A percentile compares a stretch with the other conserved stretches of the same genome.
phyloP scores from a whole-genome alignment of 2,329 filamentous ascomycete species.

The Aspergillus chevalieri region DNA sequence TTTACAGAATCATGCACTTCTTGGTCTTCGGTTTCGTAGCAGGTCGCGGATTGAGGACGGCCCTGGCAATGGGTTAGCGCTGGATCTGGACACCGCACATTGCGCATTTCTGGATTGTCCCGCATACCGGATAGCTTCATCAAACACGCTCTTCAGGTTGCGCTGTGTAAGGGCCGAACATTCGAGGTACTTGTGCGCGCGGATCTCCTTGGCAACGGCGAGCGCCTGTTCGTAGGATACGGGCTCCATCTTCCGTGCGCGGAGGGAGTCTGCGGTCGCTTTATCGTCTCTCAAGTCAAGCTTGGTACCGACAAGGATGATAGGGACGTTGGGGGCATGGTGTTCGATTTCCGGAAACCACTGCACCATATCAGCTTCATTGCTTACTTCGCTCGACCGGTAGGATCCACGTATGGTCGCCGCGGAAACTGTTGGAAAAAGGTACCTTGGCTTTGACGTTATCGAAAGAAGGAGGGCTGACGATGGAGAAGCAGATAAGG shows the following conservation, averaged over 20 bases:
- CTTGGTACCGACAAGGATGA: constrained; percentile 96
- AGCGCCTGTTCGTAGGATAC: constrained; percentile 91
- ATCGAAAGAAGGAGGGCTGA: constrained; percentile 95
- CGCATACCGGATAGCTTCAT: constrained; percentile 90
- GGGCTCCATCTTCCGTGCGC: constrained; percentile 93
- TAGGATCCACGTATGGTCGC: not conserved
- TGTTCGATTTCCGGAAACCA: constrained; percentile 98
- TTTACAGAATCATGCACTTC: constrained; percentile 43
- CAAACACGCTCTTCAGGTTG: constrained; percentile 97
- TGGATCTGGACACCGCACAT: not conserved
- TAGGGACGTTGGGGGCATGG: constrained; percentile 89
- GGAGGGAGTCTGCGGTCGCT: constrained; percentile 71
- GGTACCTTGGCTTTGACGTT: constrained; percentile 97
- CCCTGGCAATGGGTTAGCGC: constrained; percentile 24
- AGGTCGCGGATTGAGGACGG: constrained; percentile 45
- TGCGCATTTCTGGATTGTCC: no score
- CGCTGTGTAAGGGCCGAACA: constrained; percentile 95
- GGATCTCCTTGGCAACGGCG: constrained; percentile 85
- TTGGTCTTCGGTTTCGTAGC: constrained; percentile 41
- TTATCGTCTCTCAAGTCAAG: constrained; percentile 89
- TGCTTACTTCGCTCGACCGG: not conserved
- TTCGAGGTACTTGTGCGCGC: constrained; percentile 94
- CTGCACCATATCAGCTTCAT: constrained; percentile 40
- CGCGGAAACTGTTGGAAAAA: constrained; percentile 6
- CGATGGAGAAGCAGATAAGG: constrained; percentile 96